These are phyloP conservation scores for Monilinia fructigena DNA, from an alignment of 2,329 filamentous ascomycete species.

Conservation along the genomic window DNA sequence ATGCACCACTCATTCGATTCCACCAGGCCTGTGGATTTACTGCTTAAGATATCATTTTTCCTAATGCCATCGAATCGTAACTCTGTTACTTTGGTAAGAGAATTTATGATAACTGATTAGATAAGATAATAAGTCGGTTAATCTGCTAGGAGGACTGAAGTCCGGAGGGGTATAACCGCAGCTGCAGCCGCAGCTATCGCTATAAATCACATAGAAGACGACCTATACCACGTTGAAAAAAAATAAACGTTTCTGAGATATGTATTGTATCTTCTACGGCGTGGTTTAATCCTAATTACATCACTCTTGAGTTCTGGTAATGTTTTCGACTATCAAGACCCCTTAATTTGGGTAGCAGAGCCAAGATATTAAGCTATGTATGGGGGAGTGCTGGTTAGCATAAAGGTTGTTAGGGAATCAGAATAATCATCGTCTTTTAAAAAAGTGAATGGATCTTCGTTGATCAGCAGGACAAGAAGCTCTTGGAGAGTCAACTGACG, in stretches of 20 bases:
- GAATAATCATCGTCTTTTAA: too few species aligned
- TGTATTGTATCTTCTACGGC: not conserved
- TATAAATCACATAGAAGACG: too few species aligned
- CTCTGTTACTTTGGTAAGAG: not conserved
- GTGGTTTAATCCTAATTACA: not conserved
- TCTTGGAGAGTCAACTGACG: not conserved
- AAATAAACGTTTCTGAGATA: not conserved
- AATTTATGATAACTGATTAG: not conserved
- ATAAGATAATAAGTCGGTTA: not conserved
- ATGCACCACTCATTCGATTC: not conserved
- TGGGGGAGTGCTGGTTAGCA: not conserved
- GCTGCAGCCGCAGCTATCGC: too few species aligned
- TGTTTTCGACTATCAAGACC: not conserved
- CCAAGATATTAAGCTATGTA: not conserved
- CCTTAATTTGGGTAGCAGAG: not conserved
- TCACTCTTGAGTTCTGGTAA: not conserved
- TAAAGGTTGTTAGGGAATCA: not conserved
- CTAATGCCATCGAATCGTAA: not conserved
- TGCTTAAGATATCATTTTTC: not conserved
- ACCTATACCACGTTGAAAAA: too few species aligned
- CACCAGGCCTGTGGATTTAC: not conserved
- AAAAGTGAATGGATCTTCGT: not conserved
- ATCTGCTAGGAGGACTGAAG: too few species aligned
- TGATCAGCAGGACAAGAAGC: not conserved
- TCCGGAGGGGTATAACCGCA: too few species aligned